Conservation (phyloP, 2,329 filamentous ascomycete species). For the Erysiphe neolycopersici region DNA sequence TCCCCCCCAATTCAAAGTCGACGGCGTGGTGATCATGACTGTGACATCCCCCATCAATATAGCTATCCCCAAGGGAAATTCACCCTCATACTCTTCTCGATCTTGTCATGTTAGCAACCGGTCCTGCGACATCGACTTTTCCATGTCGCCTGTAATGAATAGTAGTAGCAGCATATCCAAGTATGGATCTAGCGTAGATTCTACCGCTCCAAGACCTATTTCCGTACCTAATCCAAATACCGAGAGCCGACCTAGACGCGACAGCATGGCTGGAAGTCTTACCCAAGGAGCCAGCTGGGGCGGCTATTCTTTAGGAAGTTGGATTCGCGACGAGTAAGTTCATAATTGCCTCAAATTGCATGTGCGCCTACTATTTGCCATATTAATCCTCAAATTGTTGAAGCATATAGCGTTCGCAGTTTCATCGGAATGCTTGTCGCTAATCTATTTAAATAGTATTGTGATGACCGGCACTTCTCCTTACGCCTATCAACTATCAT, state of each 20-base stretch:
- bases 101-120: conserved; percentile 7
- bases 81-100: conserved; percentile 16
- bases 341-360: no score
- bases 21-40: conserved; percentile 8
- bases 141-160: conserved; percentile 25
- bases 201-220: conserved; percentile 38
- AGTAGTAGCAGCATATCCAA: conserved; percentile 28
- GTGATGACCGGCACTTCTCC: conserved; percentile 95
- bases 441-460: conserved; percentile 29
- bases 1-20: not conserved
- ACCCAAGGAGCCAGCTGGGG: conserved; percentile 90
- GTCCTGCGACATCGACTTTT: conserved; percentile 10
- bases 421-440: no score
- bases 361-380: no score
- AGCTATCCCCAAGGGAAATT: conserved; percentile 11
- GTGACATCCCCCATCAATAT: conserved; percentile 14
- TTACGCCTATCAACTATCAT: conserved; percentile 70
- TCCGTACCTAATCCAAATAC: conserved; percentile 33
- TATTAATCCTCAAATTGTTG: no score
- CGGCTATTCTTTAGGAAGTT: conserved; percentile 83
- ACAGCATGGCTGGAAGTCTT: conserved; percentile 35
- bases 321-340: conserved; percentile 93
- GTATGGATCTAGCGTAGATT: conserved; percentile 19
- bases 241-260: conserved; percentile 29
- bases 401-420: no score